These are phyloP conservation scores for Macadamia integrifolia DNA, from an alignment of 164 flowering plant species.

Conservation along the genomic window DNA sequence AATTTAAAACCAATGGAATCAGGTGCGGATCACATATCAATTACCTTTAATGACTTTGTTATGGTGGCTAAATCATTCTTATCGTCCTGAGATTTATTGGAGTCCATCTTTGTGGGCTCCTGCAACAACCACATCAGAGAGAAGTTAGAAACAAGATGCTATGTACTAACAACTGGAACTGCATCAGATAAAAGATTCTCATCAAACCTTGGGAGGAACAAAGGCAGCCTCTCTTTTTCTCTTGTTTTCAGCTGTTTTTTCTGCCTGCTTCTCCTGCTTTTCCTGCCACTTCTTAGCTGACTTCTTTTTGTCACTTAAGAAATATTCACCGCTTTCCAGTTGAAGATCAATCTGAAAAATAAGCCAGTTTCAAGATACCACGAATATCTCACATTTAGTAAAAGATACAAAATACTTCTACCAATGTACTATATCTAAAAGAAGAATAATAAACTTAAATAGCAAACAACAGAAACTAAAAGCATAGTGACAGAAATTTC, in stretches of 20 bases:
- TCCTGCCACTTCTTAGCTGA: conserved; percentile 78
- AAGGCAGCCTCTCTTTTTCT: conserved; percentile 73
- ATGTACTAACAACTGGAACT: background rate
- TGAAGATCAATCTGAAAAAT: conserved; percentile 57
- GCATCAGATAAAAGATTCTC: background rate
- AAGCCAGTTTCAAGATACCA: background rate
- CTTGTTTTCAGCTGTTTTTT: conserved; percentile 77
- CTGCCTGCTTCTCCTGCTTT: conserved; percentile 82
- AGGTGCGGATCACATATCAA: background rate
- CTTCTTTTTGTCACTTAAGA: conserved; percentile 68
- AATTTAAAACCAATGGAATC: background rate
- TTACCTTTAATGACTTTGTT: conserved; percentile 74
- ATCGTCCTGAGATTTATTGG: conserved; percentile 22
- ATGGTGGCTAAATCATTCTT: conserved; percentile 45
- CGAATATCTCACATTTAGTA: too few relatives aligned
- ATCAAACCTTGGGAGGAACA: conserved; percentile 73
- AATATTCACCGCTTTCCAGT: conserved; percentile 89
- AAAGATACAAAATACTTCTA: too few relatives aligned
- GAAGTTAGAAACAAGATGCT: background rate
- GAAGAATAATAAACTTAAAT: too few relatives aligned
- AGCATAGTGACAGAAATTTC: background rate
- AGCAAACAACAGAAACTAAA: background rate
- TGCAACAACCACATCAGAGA: conserved; percentile 15
- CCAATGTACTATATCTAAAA: too few relatives aligned
- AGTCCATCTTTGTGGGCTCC: conserved; percentile 43